Evolutionary conservation across 306 rosid genomes (phyloP), one percentile per base, ranked within the genome.

Genomic region (Cucurbita ficifolia): DNA sequence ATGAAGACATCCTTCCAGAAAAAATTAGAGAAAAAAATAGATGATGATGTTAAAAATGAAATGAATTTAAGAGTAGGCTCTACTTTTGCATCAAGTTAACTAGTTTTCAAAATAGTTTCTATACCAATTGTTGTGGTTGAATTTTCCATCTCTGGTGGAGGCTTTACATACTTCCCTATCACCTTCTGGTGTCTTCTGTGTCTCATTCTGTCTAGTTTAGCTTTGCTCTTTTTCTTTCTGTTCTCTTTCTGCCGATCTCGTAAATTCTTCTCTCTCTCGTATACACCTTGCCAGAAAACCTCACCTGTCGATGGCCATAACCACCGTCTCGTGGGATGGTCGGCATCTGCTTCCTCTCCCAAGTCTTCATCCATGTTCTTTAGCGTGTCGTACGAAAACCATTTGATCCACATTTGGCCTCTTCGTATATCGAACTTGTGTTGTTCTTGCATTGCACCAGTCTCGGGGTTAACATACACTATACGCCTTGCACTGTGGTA

Each of bases 321-420:
- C 99, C 99, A 91, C 77, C 83, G 91, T 49, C 81, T 78, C 0
- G 19, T 43, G 10, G 82, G 84, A 76, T 76, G 88, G 73, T 87
- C 92, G 0, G 81, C 43, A 74, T 95, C 97, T 11, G 83, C 79
- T 78, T 89, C 87, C 86, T 91, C 97, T 0, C 97, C 99, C 24
- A 89, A 83, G 77, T 95, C 99, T 73, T 95, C 99, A 48, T 95
- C 99, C 99, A 91, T 88, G 89, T 78, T 85, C 90, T 89, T 95
- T 2, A 95, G 84, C 6, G 81, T 88, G 70, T 52, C 43, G 76
- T 78, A 82, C 13, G 96, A 84, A 88, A 95, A 91, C 97, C 96
- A 91, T 71, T 83, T 82, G 75, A 89, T 83, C 96, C 97, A 88
- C 91, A 91, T 95, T 72, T 83, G 74, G 55, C 99, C 96, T 82